phyloP scores from a whole-genome alignment of 2,329 filamentous ascomycete genomes.

The Alternaria incomplexa region DNA sequence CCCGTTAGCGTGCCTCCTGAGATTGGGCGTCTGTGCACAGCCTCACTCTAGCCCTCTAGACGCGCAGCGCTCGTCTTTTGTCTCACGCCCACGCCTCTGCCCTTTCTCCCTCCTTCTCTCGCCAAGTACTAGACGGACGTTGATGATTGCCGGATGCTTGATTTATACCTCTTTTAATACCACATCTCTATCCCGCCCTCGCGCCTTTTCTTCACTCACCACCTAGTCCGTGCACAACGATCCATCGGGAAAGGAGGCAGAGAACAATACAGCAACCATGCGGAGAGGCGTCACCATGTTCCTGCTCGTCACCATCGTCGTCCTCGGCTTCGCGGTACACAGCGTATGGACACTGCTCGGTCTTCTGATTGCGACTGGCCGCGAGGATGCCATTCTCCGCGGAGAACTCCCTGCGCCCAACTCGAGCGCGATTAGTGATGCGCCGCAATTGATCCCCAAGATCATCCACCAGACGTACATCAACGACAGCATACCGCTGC shows the following conservation, averaged over 20 bases:
- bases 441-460: conserved; percentile 71
- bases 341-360: conserved; percentile 74
- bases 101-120: conserved; percentile 20
- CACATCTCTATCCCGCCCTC: conserved; percentile 7
- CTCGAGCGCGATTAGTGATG: conserved; percentile 62
- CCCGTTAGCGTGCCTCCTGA: conserved; percentile 1
- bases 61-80: conserved; percentile 21
- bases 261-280: conserved; percentile 54
- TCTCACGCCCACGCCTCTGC: conserved; percentile 5
- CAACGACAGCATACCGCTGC: conserved; percentile 70
- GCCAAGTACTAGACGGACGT: conserved; percentile 17
- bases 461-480: conserved; percentile 81
- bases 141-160: conserved; percentile 19
- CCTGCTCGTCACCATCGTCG: conserved; percentile 67
- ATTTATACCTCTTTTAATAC: conserved; percentile 13
- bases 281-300: conserved; percentile 67
- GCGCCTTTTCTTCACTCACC: conserved; percentile 7
- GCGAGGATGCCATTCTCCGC: conserved; percentile 69
- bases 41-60: conserved; percentile 12
- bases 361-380: conserved; percentile 71
- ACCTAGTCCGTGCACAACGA: conserved; percentile 1
- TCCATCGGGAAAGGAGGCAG: conserved; percentile 31
- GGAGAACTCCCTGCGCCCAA: conserved; percentile 71
- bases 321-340: conserved; percentile 69
- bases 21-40: conserved; percentile 28